Conservation (phyloP, 73 alveolate genomes). For the Paraurostyla sp. region DNA sequence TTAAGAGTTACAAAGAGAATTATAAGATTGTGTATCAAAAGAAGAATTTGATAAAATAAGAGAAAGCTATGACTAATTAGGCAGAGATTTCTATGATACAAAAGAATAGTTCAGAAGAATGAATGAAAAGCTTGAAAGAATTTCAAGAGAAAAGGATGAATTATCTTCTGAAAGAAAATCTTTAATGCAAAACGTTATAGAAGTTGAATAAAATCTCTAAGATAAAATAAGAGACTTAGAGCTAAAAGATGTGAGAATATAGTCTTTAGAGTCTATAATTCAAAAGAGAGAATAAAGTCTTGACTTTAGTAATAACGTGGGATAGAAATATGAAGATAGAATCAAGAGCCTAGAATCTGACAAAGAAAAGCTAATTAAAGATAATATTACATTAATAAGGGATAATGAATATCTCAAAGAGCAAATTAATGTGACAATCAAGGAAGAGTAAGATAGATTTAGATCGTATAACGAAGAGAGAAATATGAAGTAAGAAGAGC, state of each 20-base stretch:
- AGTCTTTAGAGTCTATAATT: conserved; percentile 10
- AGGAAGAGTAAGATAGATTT: neutral
- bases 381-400: conserved; percentile 27
- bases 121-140: conserved; percentile 10
- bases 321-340: neutral
- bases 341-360: neutral
- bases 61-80: neutral
- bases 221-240: conserved; percentile 33
- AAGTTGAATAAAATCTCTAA: conserved; percentile 7
- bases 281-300: neutral
- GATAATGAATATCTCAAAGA: conserved; percentile 46
- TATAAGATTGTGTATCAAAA: conserved; percentile 4
- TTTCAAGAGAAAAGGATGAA: conserved; percentile 22
- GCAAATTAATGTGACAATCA: neutral
- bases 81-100: conserved; percentile 29
- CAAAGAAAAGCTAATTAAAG: conserved; percentile 47
- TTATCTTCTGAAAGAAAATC: neutral
- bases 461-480: neutral
- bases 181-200: neutral
- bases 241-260: conserved; percentile 31
- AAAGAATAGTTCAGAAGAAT: conserved; percentile 24
- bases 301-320: conserved; percentile 17
- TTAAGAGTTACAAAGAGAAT: conserved; percentile 25
- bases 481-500: neutral
- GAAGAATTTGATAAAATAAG: conserved; percentile 28